These are phyloP conservation scores for Fusarium cicatricum DNA, from an alignment of 2,329 filamentous ascomycete species.

Conservation along the genomic window DNA sequence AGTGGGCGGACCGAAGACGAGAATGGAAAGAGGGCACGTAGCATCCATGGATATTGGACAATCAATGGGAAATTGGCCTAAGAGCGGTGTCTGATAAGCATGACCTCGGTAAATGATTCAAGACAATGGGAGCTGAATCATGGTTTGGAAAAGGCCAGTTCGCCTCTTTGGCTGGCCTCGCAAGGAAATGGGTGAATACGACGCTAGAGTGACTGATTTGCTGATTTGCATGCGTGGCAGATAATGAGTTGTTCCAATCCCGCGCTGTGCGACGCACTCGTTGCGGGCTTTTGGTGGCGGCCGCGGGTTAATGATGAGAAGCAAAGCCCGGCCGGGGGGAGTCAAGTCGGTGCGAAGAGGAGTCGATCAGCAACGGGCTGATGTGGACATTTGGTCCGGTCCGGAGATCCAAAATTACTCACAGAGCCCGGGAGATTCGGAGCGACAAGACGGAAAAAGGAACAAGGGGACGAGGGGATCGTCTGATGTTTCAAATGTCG, in stretches of 20 bases:
- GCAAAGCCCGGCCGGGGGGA: slow-evolving; percentile 16
- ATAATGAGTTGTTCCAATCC: slow-evolving; percentile 34
- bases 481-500: slow-evolving; percentile 39
- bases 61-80: slow-evolving; percentile 11
- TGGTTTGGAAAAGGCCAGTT: slow-evolving; percentile 8
- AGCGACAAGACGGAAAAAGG: slow-evolving; percentile 2
- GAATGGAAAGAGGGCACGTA: slow-evolving; percentile 20
- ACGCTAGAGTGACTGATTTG: slow-evolving; percentile 5
- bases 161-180: slow-evolving; percentile 11
- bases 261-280: slow-evolving; percentile 33
- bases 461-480: slow-evolving; percentile 11
- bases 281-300: slow-evolving; percentile 21
- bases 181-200: slow-evolving; percentile 10
- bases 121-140: slow-evolving; percentile 10
- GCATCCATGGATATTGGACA: slow-evolving; percentile 4
- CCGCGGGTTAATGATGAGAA: slow-evolving; percentile 22
- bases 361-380: slow-evolving; percentile 22
- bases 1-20: slow-evolving; percentile 14
- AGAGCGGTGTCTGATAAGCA: slow-evolving; percentile 30
- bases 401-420: slow-evolving; percentile 7
- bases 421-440: slow-evolving; percentile 14
- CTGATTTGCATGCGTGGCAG: slow-evolving; percentile 35
- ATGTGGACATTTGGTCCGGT: slow-evolving; percentile 8
- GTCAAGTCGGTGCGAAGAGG: slow-evolving; percentile 23
- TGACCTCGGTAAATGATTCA: slow-evolving; percentile 30